phyloP scores from a whole-genome alignment of 768 basidiomycete species.

The Serpula lacrymans region DNA sequence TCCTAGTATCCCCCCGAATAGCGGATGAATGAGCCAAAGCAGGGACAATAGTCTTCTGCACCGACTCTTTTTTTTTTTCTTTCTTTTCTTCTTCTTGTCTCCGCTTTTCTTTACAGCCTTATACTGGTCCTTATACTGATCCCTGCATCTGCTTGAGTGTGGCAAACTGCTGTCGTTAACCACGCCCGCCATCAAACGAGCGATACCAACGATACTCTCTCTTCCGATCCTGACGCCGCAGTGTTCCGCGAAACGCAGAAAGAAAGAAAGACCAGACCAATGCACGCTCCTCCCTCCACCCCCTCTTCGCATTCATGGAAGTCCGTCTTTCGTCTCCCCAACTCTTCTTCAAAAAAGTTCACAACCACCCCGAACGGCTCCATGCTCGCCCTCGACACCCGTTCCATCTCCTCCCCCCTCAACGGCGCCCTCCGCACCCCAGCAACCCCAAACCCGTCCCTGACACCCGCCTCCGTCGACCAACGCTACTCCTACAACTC shows the following conservation, averaged over 20 bases:
- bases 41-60: conserved; percentile 9
- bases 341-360: conserved; percentile 58
- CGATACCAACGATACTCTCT: too few relatives aligned
- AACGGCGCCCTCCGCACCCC: conserved; percentile 37
- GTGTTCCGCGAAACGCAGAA: too few relatives aligned
- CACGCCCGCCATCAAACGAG: too few relatives aligned
- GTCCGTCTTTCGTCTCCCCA: conserved; percentile 69
- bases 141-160: too few relatives aligned
- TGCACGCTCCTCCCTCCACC: conserved; percentile 24
- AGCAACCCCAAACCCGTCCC: conserved; percentile 43
- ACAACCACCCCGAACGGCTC: conserved; percentile 33
- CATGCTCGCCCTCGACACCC: conserved; percentile 48
- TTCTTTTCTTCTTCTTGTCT: conserved; percentile 1
- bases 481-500: conserved; percentile 77
- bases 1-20: conserved; percentile 10
- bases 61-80: conserved; percentile 7
- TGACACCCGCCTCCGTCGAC: conserved; percentile 55
- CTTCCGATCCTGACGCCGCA: too few relatives aligned
- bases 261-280: too few relatives aligned
- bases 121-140: too few relatives aligned
- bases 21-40: too few relatives aligned
- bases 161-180: too few relatives aligned
- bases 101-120: too few relatives aligned
- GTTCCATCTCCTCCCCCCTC: conserved; percentile 22
- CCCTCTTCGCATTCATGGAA: conserved; percentile 51